These are phyloP conservation scores for Thelonectria blattea DNA, from an alignment of 2,329 filamentous ascomycete species.

Conservation along the genomic window DNA sequence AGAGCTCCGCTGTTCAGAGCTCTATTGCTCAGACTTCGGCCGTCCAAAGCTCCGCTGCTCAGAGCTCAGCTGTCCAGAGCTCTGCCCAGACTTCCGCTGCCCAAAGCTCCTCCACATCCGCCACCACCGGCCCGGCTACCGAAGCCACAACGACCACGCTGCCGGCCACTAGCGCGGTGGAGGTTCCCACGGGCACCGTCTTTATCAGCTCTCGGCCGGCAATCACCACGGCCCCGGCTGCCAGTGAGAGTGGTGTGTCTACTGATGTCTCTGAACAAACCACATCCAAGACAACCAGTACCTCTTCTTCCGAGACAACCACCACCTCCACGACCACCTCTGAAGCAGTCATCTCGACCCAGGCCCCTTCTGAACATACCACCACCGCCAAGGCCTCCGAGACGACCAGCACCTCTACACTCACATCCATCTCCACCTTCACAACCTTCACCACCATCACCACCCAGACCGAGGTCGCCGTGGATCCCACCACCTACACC, in stretches of 20 bases:
- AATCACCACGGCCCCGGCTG: not conserved
- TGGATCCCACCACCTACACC: constrained; percentile 25
- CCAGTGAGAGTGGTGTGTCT: not conserved
- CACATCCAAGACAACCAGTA: not conserved
- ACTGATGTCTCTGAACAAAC: too few species aligned
- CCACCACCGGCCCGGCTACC: not conserved
- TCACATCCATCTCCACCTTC: not conserved
- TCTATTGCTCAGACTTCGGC: not conserved
- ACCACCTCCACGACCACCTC: not conserved
- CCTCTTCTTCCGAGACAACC: not conserved
- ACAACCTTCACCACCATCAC: not conserved
- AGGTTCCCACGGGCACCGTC: not conserved
- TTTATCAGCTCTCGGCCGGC: not conserved
- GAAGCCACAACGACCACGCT: constrained; percentile 1
- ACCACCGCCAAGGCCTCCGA: not conserved
- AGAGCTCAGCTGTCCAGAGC: too few species aligned
- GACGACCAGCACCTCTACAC: not conserved
- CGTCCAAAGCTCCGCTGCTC: not conserved
- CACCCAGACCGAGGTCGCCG: constrained; percentile 1
- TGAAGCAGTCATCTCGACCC: not conserved
- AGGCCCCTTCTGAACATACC: not conserved
- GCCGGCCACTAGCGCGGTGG: not conserved
- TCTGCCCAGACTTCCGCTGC: not conserved
- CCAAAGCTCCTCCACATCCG: not conserved
- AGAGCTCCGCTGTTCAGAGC: not conserved